Base-by-base conservation (phyloP, 371 early-diverging fungal genomes). In the Mortierella sp. region DNA sequence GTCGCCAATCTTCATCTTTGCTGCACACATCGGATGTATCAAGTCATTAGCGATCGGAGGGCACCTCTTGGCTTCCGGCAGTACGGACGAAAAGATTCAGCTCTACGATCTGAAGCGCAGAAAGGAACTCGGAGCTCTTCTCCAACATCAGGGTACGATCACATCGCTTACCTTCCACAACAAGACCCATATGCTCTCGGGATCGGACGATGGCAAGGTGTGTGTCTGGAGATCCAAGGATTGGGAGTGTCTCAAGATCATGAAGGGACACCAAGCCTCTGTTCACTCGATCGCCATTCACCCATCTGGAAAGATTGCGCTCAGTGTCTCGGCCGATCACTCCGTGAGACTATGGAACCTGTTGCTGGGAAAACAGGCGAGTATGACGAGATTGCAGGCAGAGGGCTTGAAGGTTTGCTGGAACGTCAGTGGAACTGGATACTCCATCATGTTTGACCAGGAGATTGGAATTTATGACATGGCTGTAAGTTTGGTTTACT, bases 41-140 rank as follows among this genome's bases (percentile, higher is more conserved):
- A 95, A 94, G 61, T 84, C 94, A 17, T 86, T 95, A 27, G 89
- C 93, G 8, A 81, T 90, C 28, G 90, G 92, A 27, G 88, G 89
- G 17, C 84, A 91, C 51, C 91, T 84, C 63, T 83, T 99, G 66
- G 97, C 97, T 3, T 95, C 99, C 1, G 99, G 99, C 15, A 94
- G 96, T 71, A 91, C 95, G 7, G 99, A 99, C 79, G 99, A 99
- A 81, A 86, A 93, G 70, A 92, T 98, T 52, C 92, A 90, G 82
- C 66, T 99, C 34, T 98, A 95, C 72, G 95, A 97, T 72, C 82
- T 97, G 9, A 91, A 89, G 66, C 87, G 86, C 34, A 89, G 93
- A 55, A 94, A 94, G 65, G 97, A 97, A 72, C 81, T 95, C 42
- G 99, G 99, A 0, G 88, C 95, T 0, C 81, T 99, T 48, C 89